Evolutionary conservation across 192 early-diverging fungal genomes (phyloP).

Genomic region (Backusella mclennaniae): DNA sequence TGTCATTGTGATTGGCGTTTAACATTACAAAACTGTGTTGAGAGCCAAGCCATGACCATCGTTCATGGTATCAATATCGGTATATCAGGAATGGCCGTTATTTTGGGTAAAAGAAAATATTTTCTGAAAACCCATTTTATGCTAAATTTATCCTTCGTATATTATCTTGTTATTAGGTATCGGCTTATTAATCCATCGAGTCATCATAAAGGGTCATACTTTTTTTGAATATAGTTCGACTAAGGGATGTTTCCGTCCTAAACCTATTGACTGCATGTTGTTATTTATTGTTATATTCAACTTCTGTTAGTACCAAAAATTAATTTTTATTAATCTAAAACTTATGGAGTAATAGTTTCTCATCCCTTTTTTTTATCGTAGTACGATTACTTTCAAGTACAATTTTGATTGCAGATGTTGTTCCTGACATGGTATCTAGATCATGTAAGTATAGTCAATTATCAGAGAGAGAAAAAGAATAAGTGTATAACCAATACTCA

Average conservation of each 20-base stretch:
- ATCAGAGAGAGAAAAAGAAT: not conserved
- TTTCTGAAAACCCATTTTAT: not conserved
- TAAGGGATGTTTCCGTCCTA: slow-evolving; percentile 29
- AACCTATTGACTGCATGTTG: slow-evolving; percentile 32
- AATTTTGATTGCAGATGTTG: slow-evolving; percentile 19
- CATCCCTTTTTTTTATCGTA: not conserved
- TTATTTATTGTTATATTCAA: slow-evolving; percentile 26
- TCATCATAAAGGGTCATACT: slow-evolving; percentile 18
- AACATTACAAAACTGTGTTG: slow-evolving; percentile 17
- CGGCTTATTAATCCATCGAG: slow-evolving; percentile 17
- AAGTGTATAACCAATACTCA: not conserved
- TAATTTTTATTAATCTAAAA: not conserved
- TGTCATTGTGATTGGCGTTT: slow-evolving; percentile 35
- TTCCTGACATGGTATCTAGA: slow-evolving; percentile 14
- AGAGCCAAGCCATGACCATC: slow-evolving; percentile 8
- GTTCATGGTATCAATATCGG: slow-evolving; percentile 24
- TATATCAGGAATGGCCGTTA: slow-evolving; percentile 16
- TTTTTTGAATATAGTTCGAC: slow-evolving; percentile 19
- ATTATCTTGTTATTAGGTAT: slow-evolving; percentile 9
- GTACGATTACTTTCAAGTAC: slow-evolving; percentile 24
- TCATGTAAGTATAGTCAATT: slow-evolving; percentile 18
- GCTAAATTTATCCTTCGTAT: not conserved
- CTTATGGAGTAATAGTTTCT: not conserved
- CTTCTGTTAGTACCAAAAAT: slow-evolving; percentile 11
- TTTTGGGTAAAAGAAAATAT: slow-evolving; percentile 20